phyloP scores from a whole-genome alignment of 805 yeast species.

The Ogataea wickerhamii region DNA sequence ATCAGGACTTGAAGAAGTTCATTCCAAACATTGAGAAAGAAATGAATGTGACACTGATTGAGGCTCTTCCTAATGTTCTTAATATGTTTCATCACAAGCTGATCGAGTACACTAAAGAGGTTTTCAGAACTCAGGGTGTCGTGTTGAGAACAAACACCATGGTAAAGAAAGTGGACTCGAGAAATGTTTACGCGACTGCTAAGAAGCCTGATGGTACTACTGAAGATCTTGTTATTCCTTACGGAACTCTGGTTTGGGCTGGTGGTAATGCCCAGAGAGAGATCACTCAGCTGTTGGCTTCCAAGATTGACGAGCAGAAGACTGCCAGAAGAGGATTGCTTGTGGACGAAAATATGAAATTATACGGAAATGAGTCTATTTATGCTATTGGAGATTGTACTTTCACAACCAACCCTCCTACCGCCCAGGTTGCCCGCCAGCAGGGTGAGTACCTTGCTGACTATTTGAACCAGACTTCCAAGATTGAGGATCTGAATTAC shows the following conservation, averaged over 20 bases:
- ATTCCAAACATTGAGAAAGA: conserved; percentile 81
- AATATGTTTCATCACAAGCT: conserved; percentile 64
- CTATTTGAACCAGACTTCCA: conserved; percentile 60
- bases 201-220: conserved; percentile 65
- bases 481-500: conserved; percentile 54
- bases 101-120: conserved; percentile 74
- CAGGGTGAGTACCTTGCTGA: conserved; percentile 79
- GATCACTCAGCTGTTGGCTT: conserved; percentile 60
- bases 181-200: conserved; percentile 63
- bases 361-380: conserved; percentile 73
- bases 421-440: conserved; percentile 96
- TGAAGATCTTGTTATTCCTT: conserved; percentile 59
- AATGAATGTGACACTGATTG: conserved; percentile 77
- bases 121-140: conserved; percentile 63
- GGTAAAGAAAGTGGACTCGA: conserved; percentile 78
- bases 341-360: conserved; percentile 74
- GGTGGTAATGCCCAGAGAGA: conserved; percentile 91
- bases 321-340: conserved; percentile 86
- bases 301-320: conserved; percentile 67
- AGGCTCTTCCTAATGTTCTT: conserved; percentile 86
- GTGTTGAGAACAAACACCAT: conserved; percentile 77
- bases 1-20: conserved; percentile 85
- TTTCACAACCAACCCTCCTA: conserved; percentile 83
- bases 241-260: conserved; percentile 94
- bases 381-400: conserved; percentile 94